phyloP scores from a whole-genome alignment of 208 protist species.

The Trypanosoma caninum region DNA sequence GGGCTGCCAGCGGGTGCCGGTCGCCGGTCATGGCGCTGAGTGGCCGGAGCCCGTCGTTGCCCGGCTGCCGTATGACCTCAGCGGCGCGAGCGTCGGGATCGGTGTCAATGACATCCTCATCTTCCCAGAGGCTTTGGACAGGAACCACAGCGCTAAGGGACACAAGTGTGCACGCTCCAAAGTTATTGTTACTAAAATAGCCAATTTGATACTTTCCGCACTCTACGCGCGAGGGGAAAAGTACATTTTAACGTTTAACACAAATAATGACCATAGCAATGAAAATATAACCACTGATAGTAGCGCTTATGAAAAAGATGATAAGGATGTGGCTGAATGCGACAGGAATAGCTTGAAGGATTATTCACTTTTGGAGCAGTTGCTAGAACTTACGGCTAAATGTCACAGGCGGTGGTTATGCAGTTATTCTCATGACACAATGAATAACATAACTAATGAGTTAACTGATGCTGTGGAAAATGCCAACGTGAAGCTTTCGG shows the following conservation, averaged over 20 bases:
- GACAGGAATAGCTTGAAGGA: neutral
- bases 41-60: slow-evolving; percentile 54
- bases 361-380: neutral
- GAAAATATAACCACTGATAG: no score
- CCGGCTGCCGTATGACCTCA: slow-evolving; percentile 60
- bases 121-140: slow-evolving; percentile 29
- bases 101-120: slow-evolving; percentile 55
- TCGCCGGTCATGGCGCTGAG: slow-evolving; percentile 29
- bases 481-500: slow-evolving; percentile 1
- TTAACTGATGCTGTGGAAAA: slow-evolving; percentile 16
- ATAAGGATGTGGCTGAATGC: neutral
- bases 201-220: slow-evolving; percentile 16
- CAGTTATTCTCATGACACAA: slow-evolving; percentile 14
- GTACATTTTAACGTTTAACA: slow-evolving; percentile 9
- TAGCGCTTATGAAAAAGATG: neutral
- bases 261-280: neutral
- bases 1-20: slow-evolving; percentile 27
- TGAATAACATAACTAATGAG: slow-evolving; percentile 17
- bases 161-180: neutral
- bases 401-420: slow-evolving; percentile 36
- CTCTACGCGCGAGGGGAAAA: slow-evolving; percentile 20
- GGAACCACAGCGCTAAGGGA: neutral
- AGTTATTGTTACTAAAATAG: slow-evolving; percentile 17
- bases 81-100: slow-evolving; percentile 49
- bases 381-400: slow-evolving; percentile 28